These are phyloP conservation scores for Pichia scutulata DNA, from an alignment of 805 yeast species.

Conservation along the genomic window DNA sequence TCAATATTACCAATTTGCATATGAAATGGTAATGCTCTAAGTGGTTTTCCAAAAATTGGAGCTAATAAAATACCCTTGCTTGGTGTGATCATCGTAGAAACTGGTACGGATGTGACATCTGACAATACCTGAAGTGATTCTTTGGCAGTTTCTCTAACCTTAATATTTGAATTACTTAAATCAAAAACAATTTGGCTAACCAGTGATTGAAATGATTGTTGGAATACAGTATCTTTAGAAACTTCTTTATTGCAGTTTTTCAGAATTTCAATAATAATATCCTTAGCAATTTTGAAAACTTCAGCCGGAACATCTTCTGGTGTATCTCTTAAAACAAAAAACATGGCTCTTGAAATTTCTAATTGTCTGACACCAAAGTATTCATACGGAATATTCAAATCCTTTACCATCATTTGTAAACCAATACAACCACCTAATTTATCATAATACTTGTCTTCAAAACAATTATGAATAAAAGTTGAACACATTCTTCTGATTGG, in stretches of 20 bases:
- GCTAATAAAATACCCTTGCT: constrained; percentile 77
- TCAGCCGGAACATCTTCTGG: constrained; percentile 80
- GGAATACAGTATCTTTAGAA: constrained; percentile 52
- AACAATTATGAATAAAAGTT: constrained; percentile 84
- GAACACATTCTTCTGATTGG: constrained; percentile 69
- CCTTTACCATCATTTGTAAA: constrained; percentile 61
- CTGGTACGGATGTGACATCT: constrained; percentile 58
- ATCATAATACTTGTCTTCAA: constrained; percentile 76
- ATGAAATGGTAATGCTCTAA: constrained; percentile 93
- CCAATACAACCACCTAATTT: constrained; percentile 90
- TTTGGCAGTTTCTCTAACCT: constrained; percentile 78
- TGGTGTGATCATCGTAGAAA: constrained; percentile 70
- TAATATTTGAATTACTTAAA: constrained; percentile 77
- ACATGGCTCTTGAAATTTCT: constrained; percentile 78
- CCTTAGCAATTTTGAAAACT: constrained; percentile 66
- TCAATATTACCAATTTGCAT: constrained; percentile 99
- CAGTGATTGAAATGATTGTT: constrained; percentile 71
- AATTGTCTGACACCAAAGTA: constrained; percentile 76
- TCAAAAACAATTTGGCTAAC: constrained; percentile 90
- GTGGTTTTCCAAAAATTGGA: constrained; percentile 94
- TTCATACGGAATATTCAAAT: constrained; percentile 53
- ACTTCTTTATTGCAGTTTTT: constrained; percentile 57
- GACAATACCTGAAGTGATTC: constrained; percentile 60
- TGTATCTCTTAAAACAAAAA: constrained; percentile 85
- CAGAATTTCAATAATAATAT: constrained; percentile 56